Evolutionary conservation across 2,329 filamentous ascomycete species (phyloP).

Genomic region (Penicillium frequentans): DNA sequence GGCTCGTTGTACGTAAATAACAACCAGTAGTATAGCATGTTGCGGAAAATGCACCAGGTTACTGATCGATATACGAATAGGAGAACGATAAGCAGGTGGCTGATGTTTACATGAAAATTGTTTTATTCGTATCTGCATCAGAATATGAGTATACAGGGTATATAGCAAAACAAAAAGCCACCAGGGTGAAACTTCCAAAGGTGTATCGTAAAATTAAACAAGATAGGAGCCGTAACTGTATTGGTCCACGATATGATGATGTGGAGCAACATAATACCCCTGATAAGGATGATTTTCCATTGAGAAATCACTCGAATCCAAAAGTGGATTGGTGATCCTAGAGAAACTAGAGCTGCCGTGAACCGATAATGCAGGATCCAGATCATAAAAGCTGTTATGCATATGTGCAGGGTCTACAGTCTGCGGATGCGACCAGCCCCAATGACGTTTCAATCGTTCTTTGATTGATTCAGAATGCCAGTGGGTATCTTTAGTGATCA

Average conservation of each 20-base stretch:
- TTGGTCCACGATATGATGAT: constrained; percentile 28
- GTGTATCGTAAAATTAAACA: neutral
- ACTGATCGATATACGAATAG: neutral
- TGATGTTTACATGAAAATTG: no score
- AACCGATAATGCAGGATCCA: constrained; percentile 25
- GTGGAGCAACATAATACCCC: constrained; percentile 73
- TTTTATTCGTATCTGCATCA: neutral
- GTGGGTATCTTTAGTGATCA: constrained; percentile 72
- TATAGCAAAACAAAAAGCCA: neutral
- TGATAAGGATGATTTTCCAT: constrained; percentile 79
- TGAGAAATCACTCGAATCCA: constrained; percentile 71
- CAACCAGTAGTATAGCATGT: no score
- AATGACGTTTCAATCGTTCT: constrained; percentile 69
- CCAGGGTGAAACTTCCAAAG: neutral
- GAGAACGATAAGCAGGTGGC: neutral
- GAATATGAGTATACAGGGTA: neutral
- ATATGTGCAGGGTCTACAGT: constrained; percentile 20
- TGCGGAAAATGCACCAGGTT: no score
- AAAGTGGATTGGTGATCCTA: constrained; percentile 68
- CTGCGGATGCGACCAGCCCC: constrained; percentile 64
- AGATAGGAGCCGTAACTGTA: constrained; percentile 5
- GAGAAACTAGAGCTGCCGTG: constrained; percentile 34
- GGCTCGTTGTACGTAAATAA: no score
- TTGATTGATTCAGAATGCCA: constrained; percentile 75
- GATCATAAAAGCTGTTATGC: constrained; percentile 18